Evolutionary conservation across 2,329 filamentous ascomycete species (phyloP).

Genomic region (Nakataea oryzae): DNA sequence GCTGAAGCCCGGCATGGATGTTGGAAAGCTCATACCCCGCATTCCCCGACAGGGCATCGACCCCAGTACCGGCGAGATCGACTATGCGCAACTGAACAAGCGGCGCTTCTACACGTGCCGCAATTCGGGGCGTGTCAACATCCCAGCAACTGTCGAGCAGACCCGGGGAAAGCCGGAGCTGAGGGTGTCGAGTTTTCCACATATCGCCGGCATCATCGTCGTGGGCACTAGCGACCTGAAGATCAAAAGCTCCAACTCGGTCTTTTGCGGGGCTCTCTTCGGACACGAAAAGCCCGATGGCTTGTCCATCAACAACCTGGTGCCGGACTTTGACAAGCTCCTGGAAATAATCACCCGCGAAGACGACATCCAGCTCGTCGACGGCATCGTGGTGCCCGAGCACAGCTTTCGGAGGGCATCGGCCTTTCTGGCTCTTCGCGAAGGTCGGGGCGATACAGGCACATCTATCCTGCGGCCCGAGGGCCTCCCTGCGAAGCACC

Average conservation of each 20-base stretch:
- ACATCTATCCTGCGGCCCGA: conserved; percentile 74
- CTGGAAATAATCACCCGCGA: conserved; percentile 75
- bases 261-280: conserved; percentile 87
- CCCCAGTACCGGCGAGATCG: conserved; percentile 60
- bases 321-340: conserved; percentile 80
- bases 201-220: conserved; percentile 95
- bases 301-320: conserved; percentile 64
- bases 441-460: conserved; percentile 70
- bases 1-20: conserved; percentile 57
- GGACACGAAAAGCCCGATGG: conserved; percentile 79
- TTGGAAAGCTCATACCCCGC: conserved; percentile 69
- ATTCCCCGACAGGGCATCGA: conserved; percentile 69
- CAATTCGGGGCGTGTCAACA: conserved; percentile 65
- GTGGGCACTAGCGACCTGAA: conserved; percentile 67
- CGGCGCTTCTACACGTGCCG: conserved; percentile 77
- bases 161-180: conserved; percentile 60
- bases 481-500: conserved; percentile 75
- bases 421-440: conserved; percentile 71
- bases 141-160: conserved; percentile 74
- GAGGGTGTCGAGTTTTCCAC: conserved; percentile 85
- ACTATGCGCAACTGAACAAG: conserved; percentile 64
- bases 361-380: conserved; percentile 70
- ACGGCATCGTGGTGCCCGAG: conserved; percentile 95
- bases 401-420: conserved; percentile 88
- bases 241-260: conserved; percentile 87